Evolutionary conservation across 345 rosid genomes (phyloP), one percentile per base, ranked within the genome.

Genomic region (Linum usitatissimum): DNA sequence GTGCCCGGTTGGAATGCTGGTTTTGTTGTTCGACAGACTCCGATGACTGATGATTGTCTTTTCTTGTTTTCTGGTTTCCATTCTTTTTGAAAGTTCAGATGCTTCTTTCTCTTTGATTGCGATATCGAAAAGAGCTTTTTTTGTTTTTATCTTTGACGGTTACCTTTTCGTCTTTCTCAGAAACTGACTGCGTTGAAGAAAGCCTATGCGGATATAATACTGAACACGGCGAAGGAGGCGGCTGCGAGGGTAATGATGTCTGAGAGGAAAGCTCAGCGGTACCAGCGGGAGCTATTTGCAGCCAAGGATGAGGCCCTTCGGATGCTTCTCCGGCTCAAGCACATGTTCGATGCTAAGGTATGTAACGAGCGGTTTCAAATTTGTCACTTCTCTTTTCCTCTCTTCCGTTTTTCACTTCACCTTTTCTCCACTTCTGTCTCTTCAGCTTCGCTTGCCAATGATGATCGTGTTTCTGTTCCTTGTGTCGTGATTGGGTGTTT

Each of bases 161-260:
- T 19, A 23, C 28, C 36, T 70, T 58, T 71, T 55, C 64, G 60
- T 61, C 28, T 20, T 30, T 7, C 18, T 20, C 80, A 93, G 91
- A 90, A 82, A 78, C 77, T 83, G 75, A 78, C 75, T 68, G 94
- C 91, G 67, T 73, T 93, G 84, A 84, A 93, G 80, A 90, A 81
- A 87, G 99, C 93, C 34, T 93, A 90, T 64, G 99, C 99, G 64
- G 97, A 87, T 64, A 86, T 87, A 59, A 84, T 92, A 48, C 76
- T 90, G 75, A 90, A 85, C 69, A 80, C 95, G 15, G 91, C 94
- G 17, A 92, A 84, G 78, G 99, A 93, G 67, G 91, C 97, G 60
- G 96, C 97, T 67, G 91, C 85, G 59, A 84, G 94, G 75, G 83
- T 87, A 70, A 79, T 87, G 84, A 77, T 74, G 59, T 84, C 97